Evolutionary conservation across 129 eudicot genomes (phyloP).

Genomic region (Saposhnikovia divaricata): DNA sequence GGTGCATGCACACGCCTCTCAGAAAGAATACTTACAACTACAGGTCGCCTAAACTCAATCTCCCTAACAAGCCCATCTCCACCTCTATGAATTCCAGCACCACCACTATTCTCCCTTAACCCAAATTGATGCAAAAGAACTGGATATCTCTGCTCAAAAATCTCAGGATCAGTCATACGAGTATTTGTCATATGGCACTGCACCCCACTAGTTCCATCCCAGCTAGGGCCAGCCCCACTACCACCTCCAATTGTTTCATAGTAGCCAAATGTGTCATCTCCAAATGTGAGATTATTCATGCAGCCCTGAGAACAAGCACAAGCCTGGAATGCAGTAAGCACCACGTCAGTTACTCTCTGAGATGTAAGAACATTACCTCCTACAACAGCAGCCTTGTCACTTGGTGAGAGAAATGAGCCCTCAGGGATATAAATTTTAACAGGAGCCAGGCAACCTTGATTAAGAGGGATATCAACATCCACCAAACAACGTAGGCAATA

Average conservation of each 20-base stretch:
- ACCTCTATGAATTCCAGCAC: slow-evolving; percentile 76
- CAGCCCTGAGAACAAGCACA: slow-evolving; percentile 99
- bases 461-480: slow-evolving; percentile 82
- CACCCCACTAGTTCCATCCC: slow-evolving; percentile 98
- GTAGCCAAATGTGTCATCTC: slow-evolving; percentile 88
- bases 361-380: slow-evolving; percentile 97
- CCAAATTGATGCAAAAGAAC: slow-evolving; percentile 79
- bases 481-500: slow-evolving; percentile 88
- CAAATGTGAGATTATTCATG: slow-evolving; percentile 94
- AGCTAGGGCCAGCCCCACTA: slow-evolving; percentile 88
- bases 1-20: slow-evolving; percentile 97
- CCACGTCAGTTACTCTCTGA: slow-evolving; percentile 84
- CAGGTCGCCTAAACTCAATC: slow-evolving; percentile 72
- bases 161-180: slow-evolving; percentile 97
- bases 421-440: slow-evolving; percentile 64
- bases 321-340: slow-evolving; percentile 86
- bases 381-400: slow-evolving; percentile 95
- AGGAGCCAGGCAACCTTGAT: slow-evolving; percentile 94
- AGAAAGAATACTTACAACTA: slow-evolving; percentile 76
- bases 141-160: slow-evolving; percentile 96
- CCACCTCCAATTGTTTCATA: slow-evolving; percentile 99
- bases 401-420: slow-evolving; percentile 86
- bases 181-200: slow-evolving; percentile 99
- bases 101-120: slow-evolving; percentile 82
- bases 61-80: slow-evolving; percentile 92